These are phyloP conservation scores for Syzygium jambos DNA, from an alignment of 345 rosid species.

Conservation along the genomic window DNA sequence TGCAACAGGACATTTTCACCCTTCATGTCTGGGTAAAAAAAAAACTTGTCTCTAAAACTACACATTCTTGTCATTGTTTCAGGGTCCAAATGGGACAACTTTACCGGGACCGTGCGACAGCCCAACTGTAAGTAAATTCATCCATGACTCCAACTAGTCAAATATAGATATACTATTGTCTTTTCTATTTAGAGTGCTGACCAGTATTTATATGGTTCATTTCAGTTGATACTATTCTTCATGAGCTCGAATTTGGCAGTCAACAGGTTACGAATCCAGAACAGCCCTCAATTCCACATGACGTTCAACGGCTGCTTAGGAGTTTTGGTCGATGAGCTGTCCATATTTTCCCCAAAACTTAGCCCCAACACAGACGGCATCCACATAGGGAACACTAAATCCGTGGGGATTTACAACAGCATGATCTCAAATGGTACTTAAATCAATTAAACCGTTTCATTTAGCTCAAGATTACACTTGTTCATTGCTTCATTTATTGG, in stretches of 20 bases:
- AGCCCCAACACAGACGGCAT: constrained; percentile 97
- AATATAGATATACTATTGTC: background rate
- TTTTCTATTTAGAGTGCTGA: background rate
- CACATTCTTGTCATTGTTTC: constrained; percentile 1
- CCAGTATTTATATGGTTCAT: background rate
- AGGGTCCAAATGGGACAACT: constrained; percentile 70
- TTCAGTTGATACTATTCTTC: constrained; percentile 81
- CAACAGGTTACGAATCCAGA: constrained; percentile 58
- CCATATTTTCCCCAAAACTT: constrained; percentile 74
- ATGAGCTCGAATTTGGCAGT: constrained; percentile 82
- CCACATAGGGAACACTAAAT: constrained; percentile 68
- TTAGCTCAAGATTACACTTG: background rate
- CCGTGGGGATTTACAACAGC: constrained; percentile 74
- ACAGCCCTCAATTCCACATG: constrained; percentile 92
- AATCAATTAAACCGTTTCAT: background rate
- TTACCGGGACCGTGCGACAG: constrained; percentile 66
- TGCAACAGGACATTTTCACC: background rate
- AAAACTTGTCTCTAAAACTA: background rate
- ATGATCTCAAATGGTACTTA: constrained; percentile 65
- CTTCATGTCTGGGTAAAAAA: background rate
- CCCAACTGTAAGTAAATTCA: constrained; percentile 56
- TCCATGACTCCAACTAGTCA: background rate
- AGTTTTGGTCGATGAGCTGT: constrained; percentile 50
- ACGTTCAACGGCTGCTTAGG: constrained; percentile 89
- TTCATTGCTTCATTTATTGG: background rate